Evolutionary conservation across 192 early-diverging fungal genomes (phyloP).

Genomic region (Phlyctochytrium arcticum): DNA sequence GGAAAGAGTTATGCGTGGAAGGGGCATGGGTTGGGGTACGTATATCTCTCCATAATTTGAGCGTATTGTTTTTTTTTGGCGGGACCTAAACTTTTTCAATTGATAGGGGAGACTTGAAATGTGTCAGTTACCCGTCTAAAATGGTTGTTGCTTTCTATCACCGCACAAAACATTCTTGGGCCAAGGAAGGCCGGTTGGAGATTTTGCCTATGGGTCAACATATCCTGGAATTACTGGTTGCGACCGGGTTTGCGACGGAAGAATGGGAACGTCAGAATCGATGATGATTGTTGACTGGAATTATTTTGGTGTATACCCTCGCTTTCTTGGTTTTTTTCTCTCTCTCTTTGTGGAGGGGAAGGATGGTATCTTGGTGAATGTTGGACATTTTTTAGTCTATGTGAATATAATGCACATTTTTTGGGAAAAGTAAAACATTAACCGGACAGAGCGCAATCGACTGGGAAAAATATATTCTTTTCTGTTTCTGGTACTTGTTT

Average conservation of each 20-base stretch:
- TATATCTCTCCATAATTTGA: background rate
- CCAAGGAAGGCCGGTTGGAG: slow-evolving; percentile 18
- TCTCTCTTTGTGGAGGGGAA: too few relatives aligned
- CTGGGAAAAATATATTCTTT: too few relatives aligned
- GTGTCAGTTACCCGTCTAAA: slow-evolving; percentile 9
- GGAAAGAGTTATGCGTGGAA: slow-evolving; percentile 20
- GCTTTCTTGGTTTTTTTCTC: too few relatives aligned
- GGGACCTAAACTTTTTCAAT: background rate
- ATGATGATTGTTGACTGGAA: too few relatives aligned
- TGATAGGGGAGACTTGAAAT: slow-evolving; percentile 7
- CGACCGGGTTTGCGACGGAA: slow-evolving; percentile 17
- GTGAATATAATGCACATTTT: too few relatives aligned
- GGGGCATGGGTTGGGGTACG: background rate
- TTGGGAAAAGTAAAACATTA: too few relatives aligned
- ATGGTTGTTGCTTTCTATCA: slow-evolving; percentile 1
- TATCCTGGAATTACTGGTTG: slow-evolving; percentile 15
- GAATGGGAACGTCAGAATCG: slow-evolving; percentile 20
- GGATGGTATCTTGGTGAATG: too few relatives aligned
- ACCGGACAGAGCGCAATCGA: too few relatives aligned
- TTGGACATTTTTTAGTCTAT: too few relatives aligned
- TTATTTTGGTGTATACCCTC: too few relatives aligned
- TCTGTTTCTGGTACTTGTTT: too few relatives aligned
- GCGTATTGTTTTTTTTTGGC: background rate
- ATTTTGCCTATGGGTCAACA: slow-evolving; percentile 5
- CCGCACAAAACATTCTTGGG: slow-evolving; percentile 13